Percentiles rank a stretch among this genome's conserved stretches.
phyloP scores from a whole-genome alignment of 352 stramenopile species.

The Phytophthora hibernalis region DNA sequence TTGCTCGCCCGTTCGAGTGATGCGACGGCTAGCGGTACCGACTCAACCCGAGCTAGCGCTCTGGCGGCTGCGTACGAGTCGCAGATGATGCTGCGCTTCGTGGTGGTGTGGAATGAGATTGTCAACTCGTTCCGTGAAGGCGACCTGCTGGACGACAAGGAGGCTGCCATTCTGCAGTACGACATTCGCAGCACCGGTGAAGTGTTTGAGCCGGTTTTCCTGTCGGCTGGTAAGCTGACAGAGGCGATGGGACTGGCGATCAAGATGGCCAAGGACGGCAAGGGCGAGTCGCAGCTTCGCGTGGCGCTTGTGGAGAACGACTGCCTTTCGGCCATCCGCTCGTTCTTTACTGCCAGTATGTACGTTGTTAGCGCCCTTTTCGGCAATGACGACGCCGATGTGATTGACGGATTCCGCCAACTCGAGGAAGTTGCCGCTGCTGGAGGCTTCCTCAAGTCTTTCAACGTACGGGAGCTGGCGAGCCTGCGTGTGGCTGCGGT shows the following conservation, averaged over 20 bases:
- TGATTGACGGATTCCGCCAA: slow-evolving; percentile 78
- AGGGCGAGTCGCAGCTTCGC: slow-evolving; percentile 80
- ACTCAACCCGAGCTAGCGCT: slow-evolving; percentile 53
- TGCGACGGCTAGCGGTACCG: slow-evolving; percentile 49
- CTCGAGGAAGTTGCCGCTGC: slow-evolving; percentile 75
- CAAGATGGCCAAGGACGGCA: slow-evolving; percentile 79
- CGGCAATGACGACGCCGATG: slow-evolving; percentile 80
- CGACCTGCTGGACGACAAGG: slow-evolving; percentile 80
- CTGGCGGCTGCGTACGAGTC: slow-evolving; percentile 70
- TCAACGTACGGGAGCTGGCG: slow-evolving; percentile 72
- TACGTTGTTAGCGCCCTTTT: slow-evolving; percentile 80
- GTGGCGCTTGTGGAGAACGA: slow-evolving; percentile 83
- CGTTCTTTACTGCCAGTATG: slow-evolving; percentile 84
- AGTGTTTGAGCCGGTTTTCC: slow-evolving; percentile 88
- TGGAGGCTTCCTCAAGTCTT: slow-evolving; percentile 81
- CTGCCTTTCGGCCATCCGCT: slow-evolving; percentile 81
- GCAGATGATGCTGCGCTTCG: slow-evolving; percentile 85
- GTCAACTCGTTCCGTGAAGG: slow-evolving; percentile 83
- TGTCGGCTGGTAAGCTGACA: slow-evolving; percentile 85
- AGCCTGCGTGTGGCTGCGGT: slow-evolving; percentile 68
- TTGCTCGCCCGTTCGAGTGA: slow-evolving; percentile 63
- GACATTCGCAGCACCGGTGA: slow-evolving; percentile 87
- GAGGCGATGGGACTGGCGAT: slow-evolving; percentile 76
- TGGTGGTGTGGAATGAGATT: slow-evolving; percentile 87
- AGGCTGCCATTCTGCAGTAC: slow-evolving; percentile 81